Conservation (phyloP, 2,329 filamentous ascomycete genomes). For the Zopfia rhizophila region DNA sequence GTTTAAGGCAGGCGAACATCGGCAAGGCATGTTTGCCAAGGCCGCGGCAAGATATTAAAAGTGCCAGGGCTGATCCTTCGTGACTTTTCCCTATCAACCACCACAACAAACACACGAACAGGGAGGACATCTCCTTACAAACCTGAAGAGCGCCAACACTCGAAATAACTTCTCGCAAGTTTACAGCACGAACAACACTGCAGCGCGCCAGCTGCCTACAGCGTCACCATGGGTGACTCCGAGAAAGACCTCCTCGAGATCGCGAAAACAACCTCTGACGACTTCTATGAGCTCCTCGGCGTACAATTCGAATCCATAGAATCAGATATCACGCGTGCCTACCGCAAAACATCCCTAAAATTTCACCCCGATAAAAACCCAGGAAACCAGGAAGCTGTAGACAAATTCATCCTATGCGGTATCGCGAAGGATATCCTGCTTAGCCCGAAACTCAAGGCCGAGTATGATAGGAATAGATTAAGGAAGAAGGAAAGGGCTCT, state of each 20-base stretch:
- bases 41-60: too few relatives aligned
- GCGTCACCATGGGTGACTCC: constrained; percentile 45
- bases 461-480: constrained; percentile 81
- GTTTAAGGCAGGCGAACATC: too few relatives aligned
- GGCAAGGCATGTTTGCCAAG: too few relatives aligned
- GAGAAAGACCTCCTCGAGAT: constrained; percentile 56
- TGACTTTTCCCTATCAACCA: too few relatives aligned
- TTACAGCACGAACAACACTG: too few relatives aligned
- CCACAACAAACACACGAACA: too few relatives aligned
- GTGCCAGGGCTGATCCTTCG: too few relatives aligned
- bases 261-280: constrained; percentile 57
- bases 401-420: constrained; percentile 85
- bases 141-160: too few relatives aligned
- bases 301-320: constrained; percentile 72
- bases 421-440: constrained; percentile 87
- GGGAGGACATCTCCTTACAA: too few relatives aligned
- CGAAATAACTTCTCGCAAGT: too few relatives aligned
- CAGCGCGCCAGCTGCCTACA: too few relatives aligned
- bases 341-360: constrained; percentile 85
- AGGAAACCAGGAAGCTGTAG: constrained; percentile 68
- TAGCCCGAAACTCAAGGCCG: constrained; percentile 73
- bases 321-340: constrained; percentile 83
- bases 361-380: constrained; percentile 94
- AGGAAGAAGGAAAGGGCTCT: constrained; percentile 75
- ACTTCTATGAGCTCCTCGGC: constrained; percentile 82